These are phyloP conservation scores for Taiozyma sp. DNA, from an alignment of 1,139 yeast species.

Conservation along the genomic window DNA sequence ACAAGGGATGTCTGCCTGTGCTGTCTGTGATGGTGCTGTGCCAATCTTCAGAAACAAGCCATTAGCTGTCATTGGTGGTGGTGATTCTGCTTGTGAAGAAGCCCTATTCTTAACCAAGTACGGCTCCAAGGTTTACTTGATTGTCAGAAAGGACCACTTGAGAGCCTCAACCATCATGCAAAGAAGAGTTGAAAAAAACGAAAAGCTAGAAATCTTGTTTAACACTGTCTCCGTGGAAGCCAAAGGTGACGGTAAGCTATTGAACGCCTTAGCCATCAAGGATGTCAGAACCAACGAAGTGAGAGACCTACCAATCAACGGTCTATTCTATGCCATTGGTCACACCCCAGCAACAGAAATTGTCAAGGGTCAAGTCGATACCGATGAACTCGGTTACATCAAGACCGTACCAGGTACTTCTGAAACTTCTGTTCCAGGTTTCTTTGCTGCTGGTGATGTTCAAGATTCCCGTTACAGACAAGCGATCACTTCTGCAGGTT, in stretches of 20 bases:
- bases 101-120: constrained; percentile 94
- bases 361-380: constrained; percentile 71
- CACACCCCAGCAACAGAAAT: constrained; percentile 92
- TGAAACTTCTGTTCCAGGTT: constrained; percentile 82
- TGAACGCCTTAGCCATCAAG: constrained; percentile 55
- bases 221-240: constrained; percentile 86
- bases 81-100: constrained; percentile 99
- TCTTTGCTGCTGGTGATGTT: constrained; percentile 98
- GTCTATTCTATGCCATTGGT: constrained; percentile 97
- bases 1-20: constrained; percentile 98
- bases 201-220: constrained; percentile 87
- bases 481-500: constrained; percentile 98
- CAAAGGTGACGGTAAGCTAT: constrained; percentile 84
- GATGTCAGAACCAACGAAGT: constrained; percentile 70
- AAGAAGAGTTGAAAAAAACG: constrained; percentile 78
- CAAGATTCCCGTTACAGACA: constrained; percentile 97
- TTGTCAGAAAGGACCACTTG: constrained; percentile 90
- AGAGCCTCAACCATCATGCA: constrained; percentile 97
- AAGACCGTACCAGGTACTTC: constrained; percentile 87
- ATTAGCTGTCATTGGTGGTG: constrained; percentile 96
- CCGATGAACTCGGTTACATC: constrained; percentile 86
- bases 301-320: constrained; percentile 72
- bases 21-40: constrained; percentile 99
- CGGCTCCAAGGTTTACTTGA: constrained; percentile 88
- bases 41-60: constrained; percentile 98